phyloP scores from a whole-genome alignment of 495 filamentous ascomycete species.

The Aspergillus incahuasiensis region DNA sequence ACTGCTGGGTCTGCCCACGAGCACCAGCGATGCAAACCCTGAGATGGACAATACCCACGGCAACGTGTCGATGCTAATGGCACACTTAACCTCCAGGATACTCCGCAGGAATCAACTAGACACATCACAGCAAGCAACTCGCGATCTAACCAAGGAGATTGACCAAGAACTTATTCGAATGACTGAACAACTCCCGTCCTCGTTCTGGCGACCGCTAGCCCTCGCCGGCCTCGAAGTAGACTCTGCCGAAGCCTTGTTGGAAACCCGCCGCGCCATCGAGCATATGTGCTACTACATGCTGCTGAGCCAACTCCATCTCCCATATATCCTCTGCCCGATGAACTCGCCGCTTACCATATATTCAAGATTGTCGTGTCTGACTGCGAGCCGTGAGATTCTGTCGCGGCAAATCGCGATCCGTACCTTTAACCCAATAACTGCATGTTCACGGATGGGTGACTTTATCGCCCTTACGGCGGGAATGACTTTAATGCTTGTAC shows the following conservation, averaged over 20 bases:
- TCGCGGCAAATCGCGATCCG: constrained; percentile 36
- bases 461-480: constrained; percentile 47
- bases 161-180: constrained; percentile 1
- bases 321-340: constrained; percentile 20
- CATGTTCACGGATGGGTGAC: constrained; percentile 46
- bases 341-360: constrained; percentile 12
- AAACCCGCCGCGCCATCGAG: constrained; percentile 15
- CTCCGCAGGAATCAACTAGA: not conserved
- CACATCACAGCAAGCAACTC: not conserved
- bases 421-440: constrained; percentile 21
- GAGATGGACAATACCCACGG: not conserved
- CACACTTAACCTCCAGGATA: not conserved
- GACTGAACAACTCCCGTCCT: not conserved
- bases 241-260: constrained; percentile 2
- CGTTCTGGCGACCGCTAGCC: not conserved
- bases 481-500: constrained; percentile 27
- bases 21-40: not conserved
- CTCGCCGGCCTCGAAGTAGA: not conserved
- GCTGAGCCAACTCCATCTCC: constrained; percentile 27
- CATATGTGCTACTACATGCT: constrained; percentile 41
- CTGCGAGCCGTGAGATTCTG: constrained; percentile 43
- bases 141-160: not conserved
- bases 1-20: not conserved
- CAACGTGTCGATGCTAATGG: not conserved
- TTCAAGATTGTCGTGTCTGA: constrained; percentile 35